Conservation (phyloP, 176 grass and related monocot species). For the Zizania latifolia region DNA sequence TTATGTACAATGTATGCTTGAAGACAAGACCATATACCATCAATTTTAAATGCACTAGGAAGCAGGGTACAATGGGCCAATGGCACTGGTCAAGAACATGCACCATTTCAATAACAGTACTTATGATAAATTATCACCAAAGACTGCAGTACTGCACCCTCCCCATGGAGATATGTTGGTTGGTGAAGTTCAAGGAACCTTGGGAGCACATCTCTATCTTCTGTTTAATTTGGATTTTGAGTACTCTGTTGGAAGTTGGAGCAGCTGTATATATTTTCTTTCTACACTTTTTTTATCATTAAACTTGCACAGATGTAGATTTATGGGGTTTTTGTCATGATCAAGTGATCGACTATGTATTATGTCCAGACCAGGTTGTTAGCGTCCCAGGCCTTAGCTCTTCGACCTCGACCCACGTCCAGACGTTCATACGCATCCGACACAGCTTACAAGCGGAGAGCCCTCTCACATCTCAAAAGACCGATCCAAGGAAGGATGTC, state of each 20-base stretch:
- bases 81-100: constrained; percentile 9
- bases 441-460: no score
- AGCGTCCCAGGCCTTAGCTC: no score
- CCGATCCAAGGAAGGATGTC: no score
- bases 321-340: no score
- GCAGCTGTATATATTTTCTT: background rate
- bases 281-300: background rate
- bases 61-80: constrained; percentile 1
- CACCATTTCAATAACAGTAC: background rate
- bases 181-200: constrained; percentile 23
- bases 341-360: no score
- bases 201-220: background rate
- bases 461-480: no score
- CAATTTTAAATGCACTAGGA: constrained; percentile 11
- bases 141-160: background rate
- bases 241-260: background rate
- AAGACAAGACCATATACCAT: constrained; percentile 8
- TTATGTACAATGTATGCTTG: background rate
- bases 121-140: constrained; percentile 1
- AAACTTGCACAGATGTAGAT: no score
- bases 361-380: no score
- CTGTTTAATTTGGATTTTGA: background rate
- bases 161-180: background rate
- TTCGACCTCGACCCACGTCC: no score
- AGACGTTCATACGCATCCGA: no score